These are phyloP conservation scores for Coprinopsis strossmayeri DNA, from an alignment of 768 basidiomycete species.

Conservation along the genomic window DNA sequence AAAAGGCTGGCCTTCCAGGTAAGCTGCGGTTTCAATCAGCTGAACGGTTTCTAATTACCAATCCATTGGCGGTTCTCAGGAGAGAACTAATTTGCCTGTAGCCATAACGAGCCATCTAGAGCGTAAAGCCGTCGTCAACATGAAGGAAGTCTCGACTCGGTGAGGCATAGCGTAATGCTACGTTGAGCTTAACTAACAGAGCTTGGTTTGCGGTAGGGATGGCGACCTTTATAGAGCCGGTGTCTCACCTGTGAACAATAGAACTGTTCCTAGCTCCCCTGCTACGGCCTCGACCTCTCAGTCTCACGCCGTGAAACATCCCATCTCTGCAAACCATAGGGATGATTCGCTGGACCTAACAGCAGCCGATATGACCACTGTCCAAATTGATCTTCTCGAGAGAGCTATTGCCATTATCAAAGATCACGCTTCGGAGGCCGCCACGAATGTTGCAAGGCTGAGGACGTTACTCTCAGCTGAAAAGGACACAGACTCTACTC, in stretches of 20 bases:
- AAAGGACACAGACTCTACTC: constrained; percentile 26
- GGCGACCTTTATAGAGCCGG: not conserved
- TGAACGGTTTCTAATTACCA: not conserved
- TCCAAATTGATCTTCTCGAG: constrained; percentile 38
- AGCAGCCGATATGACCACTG: not conserved
- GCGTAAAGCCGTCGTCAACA: not conserved
- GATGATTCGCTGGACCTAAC: not conserved
- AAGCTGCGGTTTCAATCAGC: not conserved
- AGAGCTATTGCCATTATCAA: constrained; percentile 36
- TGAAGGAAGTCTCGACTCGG: not conserved
- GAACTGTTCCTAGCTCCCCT: not conserved
- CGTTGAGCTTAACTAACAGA: not conserved
- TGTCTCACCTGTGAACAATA: too few species aligned
- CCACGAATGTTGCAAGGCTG: constrained; percentile 34
- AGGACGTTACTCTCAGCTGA: constrained; percentile 30
- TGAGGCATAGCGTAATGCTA: not conserved
- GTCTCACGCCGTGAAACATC: not conserved
- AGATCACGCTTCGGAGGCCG: constrained; percentile 38
- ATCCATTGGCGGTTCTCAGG: not conserved
- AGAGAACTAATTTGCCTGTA: not conserved
- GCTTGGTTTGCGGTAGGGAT: not conserved
- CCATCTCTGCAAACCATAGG: not conserved
- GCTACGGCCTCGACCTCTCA: not conserved
- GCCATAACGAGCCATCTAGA: not conserved
- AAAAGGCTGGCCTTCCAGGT: not conserved